Evolutionary conservation across 768 basidiomycete genomes (phyloP).

Genomic region (Gymnopilus dilepis): DNA sequence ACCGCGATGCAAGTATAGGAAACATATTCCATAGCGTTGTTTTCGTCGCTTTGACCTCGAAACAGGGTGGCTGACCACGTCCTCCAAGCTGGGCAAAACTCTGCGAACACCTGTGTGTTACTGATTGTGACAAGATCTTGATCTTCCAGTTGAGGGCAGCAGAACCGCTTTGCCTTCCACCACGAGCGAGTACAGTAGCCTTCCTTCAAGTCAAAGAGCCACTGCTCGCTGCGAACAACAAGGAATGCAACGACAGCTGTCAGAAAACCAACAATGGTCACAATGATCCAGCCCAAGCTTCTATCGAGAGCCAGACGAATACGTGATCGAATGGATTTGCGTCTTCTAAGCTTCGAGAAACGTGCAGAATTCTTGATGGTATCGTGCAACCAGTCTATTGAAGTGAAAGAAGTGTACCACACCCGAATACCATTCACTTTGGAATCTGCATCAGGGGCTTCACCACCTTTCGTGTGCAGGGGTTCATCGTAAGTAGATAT

Average conservation of each 20-base stretch:
- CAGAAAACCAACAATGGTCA: constrained; percentile 85
- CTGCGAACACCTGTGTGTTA: constrained; percentile 27
- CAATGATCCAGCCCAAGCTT: constrained; percentile 86
- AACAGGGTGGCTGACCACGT: constrained; percentile 72
- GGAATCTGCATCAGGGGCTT: constrained; percentile 56
- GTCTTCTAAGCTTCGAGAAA: constrained; percentile 67
- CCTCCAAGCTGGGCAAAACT: constrained; percentile 70
- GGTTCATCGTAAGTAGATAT: constrained; percentile 77
- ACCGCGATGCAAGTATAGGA: constrained; percentile 83
- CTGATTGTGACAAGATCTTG: constrained; percentile 9
- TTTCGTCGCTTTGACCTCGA: constrained; percentile 38
- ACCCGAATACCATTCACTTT: constrained; percentile 88
- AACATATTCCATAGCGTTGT: constrained; percentile 62
- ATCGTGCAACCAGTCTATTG: constrained; percentile 97
- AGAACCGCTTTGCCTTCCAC: constrained; percentile 82
- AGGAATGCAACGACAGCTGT: constrained; percentile 88
- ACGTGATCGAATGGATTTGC: constrained; percentile 72
- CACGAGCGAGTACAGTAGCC: constrained; percentile 79
- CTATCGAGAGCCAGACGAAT: constrained; percentile 72
- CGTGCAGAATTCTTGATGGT: constrained; percentile 92
- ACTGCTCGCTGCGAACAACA: constrained; percentile 85
- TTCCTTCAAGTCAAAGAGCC: constrained; percentile 91
- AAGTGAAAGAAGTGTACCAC: constrained; percentile 89
- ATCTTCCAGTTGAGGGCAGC: constrained; percentile 60
- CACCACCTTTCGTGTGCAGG: constrained; percentile 39